Percentiles rank a stretch among this genome's conserved stretches.
Conservation (phyloP, 2,329 filamentous ascomycete genomes). For the Sarocladiaceae sp. region DNA sequence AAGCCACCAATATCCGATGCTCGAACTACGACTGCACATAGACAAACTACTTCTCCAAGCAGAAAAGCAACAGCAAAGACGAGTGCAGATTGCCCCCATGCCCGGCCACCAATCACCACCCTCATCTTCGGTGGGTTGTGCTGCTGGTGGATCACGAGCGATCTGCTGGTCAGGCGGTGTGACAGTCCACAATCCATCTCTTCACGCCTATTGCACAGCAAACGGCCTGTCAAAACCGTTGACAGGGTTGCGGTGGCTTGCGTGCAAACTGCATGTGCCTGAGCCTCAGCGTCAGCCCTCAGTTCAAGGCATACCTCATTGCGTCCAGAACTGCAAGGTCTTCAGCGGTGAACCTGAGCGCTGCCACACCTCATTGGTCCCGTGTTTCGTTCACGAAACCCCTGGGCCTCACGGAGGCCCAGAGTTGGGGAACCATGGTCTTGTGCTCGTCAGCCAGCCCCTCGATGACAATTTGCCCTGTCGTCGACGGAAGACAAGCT, state of each 20-base stretch:
- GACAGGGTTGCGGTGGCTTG: background rate
- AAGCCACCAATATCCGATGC: background rate
- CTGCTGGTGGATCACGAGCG: constrained; percentile 1
- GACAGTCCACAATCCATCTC: constrained; percentile 1
- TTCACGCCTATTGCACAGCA: constrained; percentile 2
- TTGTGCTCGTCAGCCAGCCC: background rate
- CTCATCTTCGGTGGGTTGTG: background rate
- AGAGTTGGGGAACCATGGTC: background rate
- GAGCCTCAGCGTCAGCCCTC: background rate
- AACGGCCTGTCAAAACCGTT: background rate
- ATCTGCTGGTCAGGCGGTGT: constrained; percentile 8
- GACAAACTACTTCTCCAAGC: background rate
- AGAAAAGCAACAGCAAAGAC: background rate
- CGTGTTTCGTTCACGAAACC: background rate
- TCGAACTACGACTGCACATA: constrained; percentile 4
- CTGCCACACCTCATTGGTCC: background rate
- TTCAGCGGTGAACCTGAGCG: too few relatives aligned
- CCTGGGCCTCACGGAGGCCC: background rate
- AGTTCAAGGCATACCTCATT: background rate
- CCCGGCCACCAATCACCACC: background rate
- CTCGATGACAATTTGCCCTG: background rate
- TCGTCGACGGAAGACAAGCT: background rate
- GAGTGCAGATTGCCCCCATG: background rate
- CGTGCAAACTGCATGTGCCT: background rate
- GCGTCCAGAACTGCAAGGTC: background rate